Evolutionary conservation across 768 basidiomycete genomes (phyloP).

Genomic region (Cystofilobasidium capitatum): DNA sequence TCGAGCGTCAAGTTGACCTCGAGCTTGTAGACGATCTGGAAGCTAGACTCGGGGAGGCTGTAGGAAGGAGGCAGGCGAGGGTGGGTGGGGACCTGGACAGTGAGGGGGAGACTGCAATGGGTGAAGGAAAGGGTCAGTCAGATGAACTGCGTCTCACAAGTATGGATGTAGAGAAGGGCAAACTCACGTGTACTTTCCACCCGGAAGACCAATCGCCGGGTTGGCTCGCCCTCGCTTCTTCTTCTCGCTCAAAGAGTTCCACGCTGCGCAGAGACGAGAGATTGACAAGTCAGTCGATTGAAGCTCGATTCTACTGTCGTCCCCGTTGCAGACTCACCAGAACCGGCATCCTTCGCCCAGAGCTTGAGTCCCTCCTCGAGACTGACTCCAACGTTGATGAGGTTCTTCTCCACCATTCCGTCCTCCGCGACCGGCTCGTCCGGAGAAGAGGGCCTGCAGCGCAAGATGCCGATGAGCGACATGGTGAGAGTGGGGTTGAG

Average conservation of each 20-base stretch:
- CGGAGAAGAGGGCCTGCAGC: slow-evolving; percentile 3
- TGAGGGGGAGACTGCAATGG: slow-evolving; percentile 20
- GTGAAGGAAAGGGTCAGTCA: neutral
- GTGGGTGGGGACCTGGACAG: slow-evolving; percentile 26
- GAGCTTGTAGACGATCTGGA: slow-evolving; percentile 23
- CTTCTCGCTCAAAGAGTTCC: slow-evolving; percentile 17
- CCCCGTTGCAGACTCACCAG: neutral
- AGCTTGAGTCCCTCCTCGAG: slow-evolving; percentile 21
- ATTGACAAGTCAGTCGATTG: neutral
- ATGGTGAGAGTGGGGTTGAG: slow-evolving; percentile 23
- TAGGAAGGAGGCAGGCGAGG: slow-evolving; percentile 23
- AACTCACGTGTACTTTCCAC: slow-evolving; percentile 27
- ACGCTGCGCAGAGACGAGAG: neutral
- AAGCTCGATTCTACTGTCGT: neutral
- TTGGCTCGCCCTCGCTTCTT: slow-evolving; percentile 20
- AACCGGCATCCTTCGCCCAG: slow-evolving; percentile 26
- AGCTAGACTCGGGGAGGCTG: neutral
- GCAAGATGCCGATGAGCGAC: slow-evolving; percentile 20
- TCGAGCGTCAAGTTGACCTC: slow-evolving; percentile 26
- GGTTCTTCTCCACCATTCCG: slow-evolving; percentile 7
- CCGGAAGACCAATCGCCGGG: slow-evolving; percentile 19
- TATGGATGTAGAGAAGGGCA: neutral
- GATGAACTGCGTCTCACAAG: neutral
- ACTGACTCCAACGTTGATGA: slow-evolving; percentile 26
- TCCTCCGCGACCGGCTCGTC: neutral